These are phyloP conservation scores for Calycina herbarum DNA, from an alignment of 2,329 filamentous ascomycete species.

Conservation along the genomic window DNA sequence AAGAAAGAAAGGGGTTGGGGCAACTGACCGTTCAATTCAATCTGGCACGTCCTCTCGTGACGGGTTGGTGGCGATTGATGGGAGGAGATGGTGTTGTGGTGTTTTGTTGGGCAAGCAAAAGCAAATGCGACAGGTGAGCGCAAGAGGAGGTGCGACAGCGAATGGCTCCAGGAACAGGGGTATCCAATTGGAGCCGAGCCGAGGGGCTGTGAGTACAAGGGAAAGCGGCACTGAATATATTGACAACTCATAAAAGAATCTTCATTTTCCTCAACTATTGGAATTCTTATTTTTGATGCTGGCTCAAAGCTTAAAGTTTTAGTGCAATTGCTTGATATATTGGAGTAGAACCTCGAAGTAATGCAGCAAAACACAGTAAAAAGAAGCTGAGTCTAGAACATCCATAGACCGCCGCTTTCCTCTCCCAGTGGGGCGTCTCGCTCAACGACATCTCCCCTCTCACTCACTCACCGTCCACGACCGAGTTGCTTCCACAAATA, in stretches of 20 bases:
- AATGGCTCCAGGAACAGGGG: not conserved
- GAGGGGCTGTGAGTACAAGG: not conserved
- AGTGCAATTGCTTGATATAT: too few species aligned
- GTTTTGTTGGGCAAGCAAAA: not conserved
- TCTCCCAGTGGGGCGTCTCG: not conserved
- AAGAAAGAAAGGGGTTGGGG: not conserved
- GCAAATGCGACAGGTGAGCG: not conserved
- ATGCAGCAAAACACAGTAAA: not conserved
- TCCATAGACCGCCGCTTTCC: not conserved
- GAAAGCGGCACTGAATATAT: constrained; percentile 3
- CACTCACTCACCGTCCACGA: not conserved
- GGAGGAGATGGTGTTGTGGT: not conserved
- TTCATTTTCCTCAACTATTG: not conserved
- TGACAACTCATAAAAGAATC: not conserved
- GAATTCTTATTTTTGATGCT: not conserved
- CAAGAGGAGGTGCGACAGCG: constrained; percentile 3
- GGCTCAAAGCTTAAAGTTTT: too few species aligned
- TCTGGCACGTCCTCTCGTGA: not conserved
- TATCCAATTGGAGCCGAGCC: not conserved
- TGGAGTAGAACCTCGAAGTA: too few species aligned
- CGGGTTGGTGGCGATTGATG: not conserved
- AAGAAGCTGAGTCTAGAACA: not conserved
- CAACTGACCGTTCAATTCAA: not conserved
- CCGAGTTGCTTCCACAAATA: not conserved
- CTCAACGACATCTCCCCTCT: not conserved